Evolutionary conservation across 306 rosid genomes (phyloP).

Genomic region (Inga leiocalycina): DNA sequence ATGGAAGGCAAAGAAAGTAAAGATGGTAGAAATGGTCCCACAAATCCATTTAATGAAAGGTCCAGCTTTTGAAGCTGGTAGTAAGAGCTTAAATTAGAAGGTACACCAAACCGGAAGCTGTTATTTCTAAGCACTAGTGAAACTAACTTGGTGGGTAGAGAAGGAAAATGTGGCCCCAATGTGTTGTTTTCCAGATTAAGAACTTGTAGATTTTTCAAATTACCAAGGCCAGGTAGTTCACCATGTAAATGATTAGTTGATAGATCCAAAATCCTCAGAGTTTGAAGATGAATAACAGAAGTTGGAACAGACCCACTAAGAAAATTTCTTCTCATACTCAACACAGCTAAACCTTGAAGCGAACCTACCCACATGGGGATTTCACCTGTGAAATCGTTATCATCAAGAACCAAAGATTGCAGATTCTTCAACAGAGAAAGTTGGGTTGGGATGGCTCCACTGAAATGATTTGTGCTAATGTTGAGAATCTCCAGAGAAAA

Average conservation of each 20-base stretch:
- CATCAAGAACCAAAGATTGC: constrained; percentile 77
- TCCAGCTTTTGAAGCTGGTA: constrained; percentile 81
- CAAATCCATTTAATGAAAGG: constrained; percentile 73
- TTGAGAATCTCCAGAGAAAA: constrained; percentile 82
- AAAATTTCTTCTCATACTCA: constrained; percentile 66
- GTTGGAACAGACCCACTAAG: constrained; percentile 65
- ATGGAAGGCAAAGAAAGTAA: constrained; percentile 74
- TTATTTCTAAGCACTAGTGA: constrained; percentile 76
- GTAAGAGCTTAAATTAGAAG: constrained; percentile 50
- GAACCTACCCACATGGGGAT: constrained; percentile 64
- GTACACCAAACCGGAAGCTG: constrained; percentile 60
- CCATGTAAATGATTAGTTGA: constrained; percentile 72
- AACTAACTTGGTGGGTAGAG: constrained; percentile 58
- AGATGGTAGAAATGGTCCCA: constrained; percentile 72
- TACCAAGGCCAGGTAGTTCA: constrained; percentile 64
- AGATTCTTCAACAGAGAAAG: constrained; percentile 63
- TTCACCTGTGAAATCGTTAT: constrained; percentile 59
- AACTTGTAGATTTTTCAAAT: constrained; percentile 72
- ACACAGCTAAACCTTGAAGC: constrained; percentile 65
- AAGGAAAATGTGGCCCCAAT: constrained; percentile 83
- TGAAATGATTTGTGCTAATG: constrained; percentile 67
- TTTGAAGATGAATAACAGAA: constrained; percentile 52
- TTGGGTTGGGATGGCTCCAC: constrained; percentile 59
- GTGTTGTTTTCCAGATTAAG: constrained; percentile 68
- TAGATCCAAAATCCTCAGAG: constrained; percentile 67